Base-by-base conservation (phyloP, 1,139 yeast genomes). In the Kazachstania sp. region DNA sequence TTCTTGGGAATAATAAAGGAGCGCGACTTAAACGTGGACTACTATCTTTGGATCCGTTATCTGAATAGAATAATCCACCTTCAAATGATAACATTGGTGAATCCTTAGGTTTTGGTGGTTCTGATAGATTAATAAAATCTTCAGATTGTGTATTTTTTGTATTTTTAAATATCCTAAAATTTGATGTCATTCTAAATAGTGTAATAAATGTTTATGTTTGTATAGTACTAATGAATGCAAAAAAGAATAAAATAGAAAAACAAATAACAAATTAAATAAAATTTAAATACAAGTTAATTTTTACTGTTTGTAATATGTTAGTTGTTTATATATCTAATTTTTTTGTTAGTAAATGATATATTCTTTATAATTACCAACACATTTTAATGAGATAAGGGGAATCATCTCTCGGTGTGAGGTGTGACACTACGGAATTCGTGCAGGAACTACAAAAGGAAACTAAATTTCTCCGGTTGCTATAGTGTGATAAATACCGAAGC, bases 51-150 rank as follows among this genome's bases (percentile, higher is more conserved):
- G 38, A 3, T 16, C 26, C 13, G 28, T 36, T 48, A 49, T 11
- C 29, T 7, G 49, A 40, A 45, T 15, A 46, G 47, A 5, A 54
- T 50, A 3, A 51, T 31, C 29, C 31, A 16, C 41, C 26, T 31
- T 29, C 34, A 18, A 23, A 39, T 6, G 23, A 19, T 13, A 36
- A n/a, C 30, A 43, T 43, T 18, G 59, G 60, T 4, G 61, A 52
- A 20, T 54, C 59, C 48, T 56, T 52, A 4, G 63, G 55, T 18
- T 49, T 49, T n/a, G 65, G 64, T 8, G 65, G 57, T 20, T 56
- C 57, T n/a, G 57, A 54, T 29, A 60, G 37, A 40, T 59, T 54
- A 26, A 59, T 49, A 43, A 57, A 60, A 45, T 59, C 63, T 15
- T 52, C 52, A 3, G 62, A 58, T 29, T 48, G 37, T 29, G 32